These are phyloP conservation scores for Heterobasidion occidentale DNA, from an alignment of 1,284 basidiomycete genomes.

Conservation along the genomic window DNA sequence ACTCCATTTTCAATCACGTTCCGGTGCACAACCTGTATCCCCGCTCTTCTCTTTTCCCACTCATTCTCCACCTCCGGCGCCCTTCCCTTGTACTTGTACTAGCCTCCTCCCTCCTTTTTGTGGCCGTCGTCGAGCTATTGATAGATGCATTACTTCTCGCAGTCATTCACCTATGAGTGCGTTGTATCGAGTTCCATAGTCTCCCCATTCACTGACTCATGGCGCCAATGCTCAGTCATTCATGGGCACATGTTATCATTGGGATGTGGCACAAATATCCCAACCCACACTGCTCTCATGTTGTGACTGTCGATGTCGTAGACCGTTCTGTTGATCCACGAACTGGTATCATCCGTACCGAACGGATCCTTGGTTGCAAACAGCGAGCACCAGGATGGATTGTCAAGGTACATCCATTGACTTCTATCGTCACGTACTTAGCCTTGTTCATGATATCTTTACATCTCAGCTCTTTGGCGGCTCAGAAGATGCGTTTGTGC, in stretches of 20 bases:
- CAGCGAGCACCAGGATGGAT: slow-evolving; percentile 83
- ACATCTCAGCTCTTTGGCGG: slow-evolving; percentile 70
- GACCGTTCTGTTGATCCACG: slow-evolving; percentile 76
- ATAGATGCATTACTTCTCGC: slow-evolving; percentile 70
- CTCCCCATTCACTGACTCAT: slow-evolving; percentile 4
- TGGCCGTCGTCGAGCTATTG: background rate
- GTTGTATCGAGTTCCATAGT: slow-evolving; percentile 16
- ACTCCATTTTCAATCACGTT: background rate
- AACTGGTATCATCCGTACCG: slow-evolving; percentile 85
- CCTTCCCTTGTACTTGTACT: background rate
- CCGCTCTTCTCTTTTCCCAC: background rate
- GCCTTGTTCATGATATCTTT: slow-evolving; percentile 1
- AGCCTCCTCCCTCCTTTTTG: background rate
- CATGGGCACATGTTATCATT: slow-evolving; percentile 81
- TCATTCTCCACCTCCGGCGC: background rate
- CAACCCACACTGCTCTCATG: slow-evolving; percentile 88
- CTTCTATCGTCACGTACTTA: slow-evolving; percentile 4
- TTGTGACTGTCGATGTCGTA: slow-evolving; percentile 85
- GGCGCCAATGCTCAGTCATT: slow-evolving; percentile 46
- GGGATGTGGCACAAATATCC: slow-evolving; percentile 96
- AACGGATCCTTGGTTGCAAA: slow-evolving; percentile 79
- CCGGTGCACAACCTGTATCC: background rate
- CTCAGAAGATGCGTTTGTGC: slow-evolving; percentile 88
- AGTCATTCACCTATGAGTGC: slow-evolving; percentile 67
- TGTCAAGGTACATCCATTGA: slow-evolving; percentile 53